These are phyloP conservation scores for Clarkia xantiana DNA, from an alignment of 345 rosid species.

Conservation along the genomic window DNA sequence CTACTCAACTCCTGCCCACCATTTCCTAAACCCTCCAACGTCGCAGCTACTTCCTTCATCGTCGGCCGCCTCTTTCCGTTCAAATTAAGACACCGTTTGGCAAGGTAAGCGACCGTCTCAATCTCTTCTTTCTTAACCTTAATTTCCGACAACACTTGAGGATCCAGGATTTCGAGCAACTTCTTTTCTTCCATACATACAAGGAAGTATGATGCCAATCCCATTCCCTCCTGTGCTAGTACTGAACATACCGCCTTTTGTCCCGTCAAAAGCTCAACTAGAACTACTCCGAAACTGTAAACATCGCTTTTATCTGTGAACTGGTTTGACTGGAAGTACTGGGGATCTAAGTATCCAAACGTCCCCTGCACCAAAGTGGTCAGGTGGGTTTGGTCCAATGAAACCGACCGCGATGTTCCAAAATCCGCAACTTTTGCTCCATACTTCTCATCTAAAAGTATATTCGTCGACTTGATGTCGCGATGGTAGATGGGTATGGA, in stretches of 20 bases:
- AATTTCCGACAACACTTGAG: no score
- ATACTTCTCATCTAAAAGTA: conserved; percentile 9
- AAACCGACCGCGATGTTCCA: conserved; percentile 3
- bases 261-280: neutral
- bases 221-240: neutral
- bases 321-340: conserved; percentile 9
- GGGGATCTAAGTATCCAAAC: conserved; percentile 6
- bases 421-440: conserved; percentile 8
- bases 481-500: conserved; percentile 9
- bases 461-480: conserved; percentile 6
- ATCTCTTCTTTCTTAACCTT: no score
- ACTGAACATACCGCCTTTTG: no score
- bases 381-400: conserved; percentile 7
- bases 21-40: no score
- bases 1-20: no score
- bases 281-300: conserved; percentile 11
- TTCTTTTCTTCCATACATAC: neutral
- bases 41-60: no score
- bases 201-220: conserved; percentile 4
- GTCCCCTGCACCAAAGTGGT: conserved; percentile 9
- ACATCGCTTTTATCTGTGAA: conserved; percentile 12
- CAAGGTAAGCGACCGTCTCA: no score
- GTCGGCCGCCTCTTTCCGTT: no score
- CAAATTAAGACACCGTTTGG: no score
- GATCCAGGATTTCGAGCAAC: no score